Conservation (phyloP, 495 filamentous ascomycete genomes). For the Pyronema omphalodes region DNA sequence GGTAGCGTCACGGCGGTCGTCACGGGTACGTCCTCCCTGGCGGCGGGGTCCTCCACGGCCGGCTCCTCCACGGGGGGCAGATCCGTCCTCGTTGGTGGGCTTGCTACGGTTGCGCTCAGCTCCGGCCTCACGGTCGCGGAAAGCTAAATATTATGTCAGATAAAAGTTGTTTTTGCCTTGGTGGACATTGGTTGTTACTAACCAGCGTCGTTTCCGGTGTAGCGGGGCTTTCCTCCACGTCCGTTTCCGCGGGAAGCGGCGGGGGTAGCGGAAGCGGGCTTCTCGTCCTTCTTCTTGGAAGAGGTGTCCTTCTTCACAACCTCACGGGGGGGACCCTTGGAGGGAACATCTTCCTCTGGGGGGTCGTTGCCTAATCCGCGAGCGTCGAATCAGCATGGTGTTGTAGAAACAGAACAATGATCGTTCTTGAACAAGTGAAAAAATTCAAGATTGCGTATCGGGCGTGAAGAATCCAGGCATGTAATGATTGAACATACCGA, state of each 20-base stretch:
- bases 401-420: not conserved
- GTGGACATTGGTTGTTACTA: slow-evolving; percentile 22
- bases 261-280: slow-evolving; percentile 30
- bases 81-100: slow-evolving; percentile 49
- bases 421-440: not conserved
- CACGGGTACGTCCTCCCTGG: slow-evolving; percentile 10
- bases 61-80: slow-evolving; percentile 33
- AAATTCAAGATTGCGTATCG: not conserved
- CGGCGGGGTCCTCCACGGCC: slow-evolving; percentile 27
- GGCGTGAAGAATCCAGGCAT: not conserved
- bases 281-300: slow-evolving; percentile 77
- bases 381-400: not conserved
- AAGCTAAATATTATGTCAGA: slow-evolving; percentile 38
- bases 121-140: slow-evolving; percentile 78
- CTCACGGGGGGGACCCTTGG: slow-evolving; percentile 53
- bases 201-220: slow-evolving; percentile 71
- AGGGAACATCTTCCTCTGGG: slow-evolving; percentile 63
- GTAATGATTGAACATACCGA: slow-evolving; percentile 41
- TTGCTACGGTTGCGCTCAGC: slow-evolving; percentile 65
- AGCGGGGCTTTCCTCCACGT: slow-evolving; percentile 33
- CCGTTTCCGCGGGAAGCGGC: slow-evolving; percentile 26
- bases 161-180: not conserved
- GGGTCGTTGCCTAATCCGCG: slow-evolving; percentile 60
- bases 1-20: slow-evolving; percentile 36
- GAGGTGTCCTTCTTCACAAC: slow-evolving; percentile 67